These are phyloP conservation scores for Fusarium acutatum DNA, from an alignment of 2,329 filamentous ascomycete genomes.

Conservation along the genomic window DNA sequence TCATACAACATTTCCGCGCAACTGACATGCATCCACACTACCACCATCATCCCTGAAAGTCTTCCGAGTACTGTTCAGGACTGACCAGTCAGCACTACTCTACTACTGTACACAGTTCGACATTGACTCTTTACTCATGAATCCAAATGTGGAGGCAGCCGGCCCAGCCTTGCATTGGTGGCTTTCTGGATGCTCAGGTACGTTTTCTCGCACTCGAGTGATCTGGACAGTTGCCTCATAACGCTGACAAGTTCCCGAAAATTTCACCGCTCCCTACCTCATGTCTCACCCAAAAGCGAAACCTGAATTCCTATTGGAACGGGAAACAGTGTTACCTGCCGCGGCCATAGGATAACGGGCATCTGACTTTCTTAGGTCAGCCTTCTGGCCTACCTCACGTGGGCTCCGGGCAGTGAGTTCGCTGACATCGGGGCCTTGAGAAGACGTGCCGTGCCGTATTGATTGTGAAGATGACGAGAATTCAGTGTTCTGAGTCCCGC, in stretches of 20 bases:
- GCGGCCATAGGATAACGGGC: constrained; percentile 8
- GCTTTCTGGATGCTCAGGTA: background rate
- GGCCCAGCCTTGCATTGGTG: constrained; percentile 22
- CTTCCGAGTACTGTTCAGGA: background rate
- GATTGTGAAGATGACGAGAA: background rate
- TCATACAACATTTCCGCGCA: constrained; percentile 12
- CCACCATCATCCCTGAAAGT: constrained; percentile 13
- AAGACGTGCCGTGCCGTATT: background rate
- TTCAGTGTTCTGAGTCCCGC: background rate
- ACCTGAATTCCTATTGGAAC: constrained; percentile 10
- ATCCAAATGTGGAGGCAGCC: constrained; percentile 34
- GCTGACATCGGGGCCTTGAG: constrained; percentile 37
- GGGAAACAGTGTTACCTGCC: constrained; percentile 27
- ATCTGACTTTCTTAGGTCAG: constrained; percentile 20
- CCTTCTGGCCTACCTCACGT: constrained; percentile 33
- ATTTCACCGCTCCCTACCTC: constrained; percentile 27
- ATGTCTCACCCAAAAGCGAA: constrained; percentile 6
- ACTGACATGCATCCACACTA: constrained; percentile 17
- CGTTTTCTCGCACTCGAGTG: constrained; percentile 8
- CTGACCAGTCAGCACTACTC: constrained; percentile 9
- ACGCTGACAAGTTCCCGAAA: constrained; percentile 25
- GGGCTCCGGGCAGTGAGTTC: constrained; percentile 23
- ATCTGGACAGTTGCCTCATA: constrained; percentile 22
- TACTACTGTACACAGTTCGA: background rate
- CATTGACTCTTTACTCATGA: constrained; percentile 2